A percentile compares a stretch with the other conserved stretches of the same genome.
phyloP scores from a whole-genome alignment of 768 basidiomycete species.

The Ephemerocybe angulata region DNA sequence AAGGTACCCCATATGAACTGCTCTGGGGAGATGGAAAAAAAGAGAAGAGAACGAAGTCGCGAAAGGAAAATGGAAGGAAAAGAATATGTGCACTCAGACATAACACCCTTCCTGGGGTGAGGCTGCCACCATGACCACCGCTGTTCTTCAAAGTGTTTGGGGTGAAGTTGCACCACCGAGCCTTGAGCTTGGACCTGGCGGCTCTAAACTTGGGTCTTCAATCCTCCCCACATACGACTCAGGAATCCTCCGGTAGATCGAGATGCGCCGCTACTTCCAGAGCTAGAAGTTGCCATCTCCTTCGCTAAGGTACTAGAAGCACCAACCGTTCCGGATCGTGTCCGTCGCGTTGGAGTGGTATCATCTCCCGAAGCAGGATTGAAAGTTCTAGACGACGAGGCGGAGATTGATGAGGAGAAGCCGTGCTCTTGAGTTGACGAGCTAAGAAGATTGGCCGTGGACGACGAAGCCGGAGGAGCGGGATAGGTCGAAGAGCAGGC shows the following conservation, averaged over 20 bases:
- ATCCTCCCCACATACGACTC: conserved; percentile 68
- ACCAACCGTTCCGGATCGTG: conserved; percentile 5
- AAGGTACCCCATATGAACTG: not conserved
- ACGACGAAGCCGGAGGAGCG: conserved; percentile 15
- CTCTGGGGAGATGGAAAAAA: not conserved
- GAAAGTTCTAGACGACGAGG: not conserved
- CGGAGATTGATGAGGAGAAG: conserved; percentile 3
- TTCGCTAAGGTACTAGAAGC: not conserved
- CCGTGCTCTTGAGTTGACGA: not conserved
- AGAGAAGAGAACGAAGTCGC: not conserved
- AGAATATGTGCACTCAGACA: not conserved
- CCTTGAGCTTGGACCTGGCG: not conserved
- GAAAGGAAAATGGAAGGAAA: not conserved
- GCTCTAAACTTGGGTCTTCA: not conserved
- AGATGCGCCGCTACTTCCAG: conserved; percentile 11
- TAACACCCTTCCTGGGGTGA: not conserved
- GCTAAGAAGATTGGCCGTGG: conserved; percentile 10
- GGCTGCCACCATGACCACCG: too few relatives aligned
- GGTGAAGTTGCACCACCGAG: not conserved
- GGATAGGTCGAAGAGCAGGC: conserved; percentile 8
- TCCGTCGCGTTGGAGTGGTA: conserved; percentile 5
- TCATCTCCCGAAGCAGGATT: not conserved
- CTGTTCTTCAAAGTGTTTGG: not conserved
- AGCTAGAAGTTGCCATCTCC: not conserved
- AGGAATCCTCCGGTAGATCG: conserved; percentile 49